Evolutionary conservation across 1,139 yeast species (phyloP).

Genomic region (Debaryomyces psychrophilus): DNA sequence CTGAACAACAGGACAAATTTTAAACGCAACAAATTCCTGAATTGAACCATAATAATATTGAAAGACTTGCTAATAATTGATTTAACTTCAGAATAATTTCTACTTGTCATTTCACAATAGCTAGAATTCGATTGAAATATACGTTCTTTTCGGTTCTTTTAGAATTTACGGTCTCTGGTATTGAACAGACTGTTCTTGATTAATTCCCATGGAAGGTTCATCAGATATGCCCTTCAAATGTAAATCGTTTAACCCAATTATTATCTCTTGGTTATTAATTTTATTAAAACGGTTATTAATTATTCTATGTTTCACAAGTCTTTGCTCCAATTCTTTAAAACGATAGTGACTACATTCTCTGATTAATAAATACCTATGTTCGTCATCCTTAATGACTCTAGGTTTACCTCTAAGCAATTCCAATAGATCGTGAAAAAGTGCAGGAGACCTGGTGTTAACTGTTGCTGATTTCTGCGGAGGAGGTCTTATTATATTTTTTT

Average conservation of each 20-base stretch:
- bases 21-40: constrained; percentile 28
- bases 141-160: constrained; percentile 44
- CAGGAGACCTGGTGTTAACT: constrained; percentile 56
- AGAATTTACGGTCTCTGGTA: constrained; percentile 63
- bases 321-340: constrained; percentile 74
- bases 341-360: constrained; percentile 79
- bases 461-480: constrained; percentile 70
- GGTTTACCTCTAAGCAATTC: constrained; percentile 58
- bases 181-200: constrained; percentile 27
- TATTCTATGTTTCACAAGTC: constrained; percentile 56
- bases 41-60: constrained; percentile 29
- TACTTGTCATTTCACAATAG: constrained; percentile 16
- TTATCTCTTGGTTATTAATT: constrained; percentile 52
- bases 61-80: constrained; percentile 34
- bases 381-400: constrained; percentile 49
- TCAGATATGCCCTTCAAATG: constrained; percentile 43
- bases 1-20: constrained; percentile 33
- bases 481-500: constrained; percentile 62
- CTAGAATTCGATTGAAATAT: constrained; percentile 55
- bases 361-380: constrained; percentile 58
- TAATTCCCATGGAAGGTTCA: constrained; percentile 22
- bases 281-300: constrained; percentile 51
- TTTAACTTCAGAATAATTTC: constrained; percentile 28
- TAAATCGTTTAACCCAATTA: constrained; percentile 54
- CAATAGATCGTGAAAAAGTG: constrained; percentile 62